These are phyloP conservation scores for Acanthamoeba triangularis DNA, from an alignment of 208 protist genomes.

Conservation along the genomic window DNA sequence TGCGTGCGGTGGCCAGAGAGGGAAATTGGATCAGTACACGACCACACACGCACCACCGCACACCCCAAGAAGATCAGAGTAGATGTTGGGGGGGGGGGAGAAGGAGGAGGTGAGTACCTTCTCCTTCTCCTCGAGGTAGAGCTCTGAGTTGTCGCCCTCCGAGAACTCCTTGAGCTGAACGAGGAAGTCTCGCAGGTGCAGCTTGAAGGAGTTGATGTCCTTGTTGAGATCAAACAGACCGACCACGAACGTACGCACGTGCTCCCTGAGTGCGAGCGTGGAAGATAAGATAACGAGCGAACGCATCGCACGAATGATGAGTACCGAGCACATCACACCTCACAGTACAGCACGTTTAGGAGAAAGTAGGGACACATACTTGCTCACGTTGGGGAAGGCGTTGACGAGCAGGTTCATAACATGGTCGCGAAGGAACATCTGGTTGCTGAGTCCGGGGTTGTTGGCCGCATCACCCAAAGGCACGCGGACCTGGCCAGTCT, in stretches of 20 bases:
- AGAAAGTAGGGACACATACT: slow-evolving; percentile 63
- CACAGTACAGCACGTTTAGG: too few relatives aligned
- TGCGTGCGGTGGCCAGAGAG: neutral
- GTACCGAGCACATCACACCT: too few relatives aligned
- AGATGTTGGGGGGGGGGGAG: too few relatives aligned
- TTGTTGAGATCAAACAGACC: slow-evolving; percentile 79
- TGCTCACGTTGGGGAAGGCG: slow-evolving; percentile 90
- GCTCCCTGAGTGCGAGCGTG: slow-evolving; percentile 13
- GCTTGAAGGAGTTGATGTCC: slow-evolving; percentile 90
- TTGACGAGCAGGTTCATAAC: slow-evolving; percentile 85
- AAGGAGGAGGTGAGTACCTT: neutral
- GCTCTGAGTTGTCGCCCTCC: slow-evolving; percentile 47
- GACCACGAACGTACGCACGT: slow-evolving; percentile 83
- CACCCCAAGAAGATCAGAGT: too few relatives aligned
- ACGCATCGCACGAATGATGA: neutral
- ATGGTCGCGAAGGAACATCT: slow-evolving; percentile 86
- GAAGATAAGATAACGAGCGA: neutral
- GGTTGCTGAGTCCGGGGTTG: slow-evolving; percentile 82
- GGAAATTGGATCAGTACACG: too few relatives aligned
- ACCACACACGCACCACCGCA: neutral
- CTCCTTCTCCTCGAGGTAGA: slow-evolving; percentile 48
- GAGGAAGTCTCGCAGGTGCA: slow-evolving; percentile 93
- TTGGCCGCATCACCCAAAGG: slow-evolving; percentile 79
- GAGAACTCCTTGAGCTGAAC: slow-evolving; percentile 88
- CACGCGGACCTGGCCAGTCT: slow-evolving; percentile 86